phyloP scores from a whole-genome alignment of 139 green algal genomes.

The Haematococcus lacustris region DNA sequence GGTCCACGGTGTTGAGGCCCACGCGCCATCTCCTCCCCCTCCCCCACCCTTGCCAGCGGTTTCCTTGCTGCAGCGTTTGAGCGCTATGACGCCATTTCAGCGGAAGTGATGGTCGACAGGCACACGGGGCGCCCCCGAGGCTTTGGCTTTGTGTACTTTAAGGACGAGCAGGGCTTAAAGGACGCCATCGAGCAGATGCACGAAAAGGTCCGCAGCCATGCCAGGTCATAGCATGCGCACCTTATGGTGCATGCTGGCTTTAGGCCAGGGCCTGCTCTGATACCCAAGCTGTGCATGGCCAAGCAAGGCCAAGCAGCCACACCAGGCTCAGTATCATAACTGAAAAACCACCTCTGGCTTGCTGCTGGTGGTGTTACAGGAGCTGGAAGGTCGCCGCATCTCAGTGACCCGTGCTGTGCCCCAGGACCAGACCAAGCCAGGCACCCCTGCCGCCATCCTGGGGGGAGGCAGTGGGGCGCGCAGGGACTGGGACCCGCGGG shows the following conservation, averaged over 20 bases:
- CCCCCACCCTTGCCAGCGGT: neutral
- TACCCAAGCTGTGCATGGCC: neutral
- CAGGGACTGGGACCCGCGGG: neutral
- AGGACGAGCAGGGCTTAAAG: slow-evolving; percentile 49
- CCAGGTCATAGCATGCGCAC: neutral
- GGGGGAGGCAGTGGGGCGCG: slow-evolving; percentile 17
- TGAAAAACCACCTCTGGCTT: too few species aligned
- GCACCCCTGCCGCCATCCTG: slow-evolving; percentile 55
- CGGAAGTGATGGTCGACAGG: slow-evolving; percentile 55
- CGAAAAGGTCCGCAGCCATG: slow-evolving; percentile 26
- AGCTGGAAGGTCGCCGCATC: slow-evolving; percentile 70
- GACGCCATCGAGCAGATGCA: slow-evolving; percentile 65
- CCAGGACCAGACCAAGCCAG: slow-evolving; percentile 55
- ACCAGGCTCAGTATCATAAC: neutral
- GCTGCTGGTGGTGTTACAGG: slow-evolving; percentile 1
- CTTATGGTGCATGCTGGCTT: neutral
- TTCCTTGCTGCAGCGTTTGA: slow-evolving; percentile 47
- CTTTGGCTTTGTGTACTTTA: slow-evolving; percentile 82
- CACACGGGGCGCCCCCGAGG: slow-evolving; percentile 58
- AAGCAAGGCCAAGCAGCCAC: neutral
- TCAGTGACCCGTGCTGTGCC: slow-evolving; percentile 66
- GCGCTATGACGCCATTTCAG: slow-evolving; percentile 28
- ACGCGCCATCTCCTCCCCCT: neutral
- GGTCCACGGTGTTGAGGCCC: too few species aligned
- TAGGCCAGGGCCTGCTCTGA: neutral